phyloP scores from a whole-genome alignment of 2,329 filamentous ascomycete genomes.

The Neophaeococcomyces mojaviensis region DNA sequence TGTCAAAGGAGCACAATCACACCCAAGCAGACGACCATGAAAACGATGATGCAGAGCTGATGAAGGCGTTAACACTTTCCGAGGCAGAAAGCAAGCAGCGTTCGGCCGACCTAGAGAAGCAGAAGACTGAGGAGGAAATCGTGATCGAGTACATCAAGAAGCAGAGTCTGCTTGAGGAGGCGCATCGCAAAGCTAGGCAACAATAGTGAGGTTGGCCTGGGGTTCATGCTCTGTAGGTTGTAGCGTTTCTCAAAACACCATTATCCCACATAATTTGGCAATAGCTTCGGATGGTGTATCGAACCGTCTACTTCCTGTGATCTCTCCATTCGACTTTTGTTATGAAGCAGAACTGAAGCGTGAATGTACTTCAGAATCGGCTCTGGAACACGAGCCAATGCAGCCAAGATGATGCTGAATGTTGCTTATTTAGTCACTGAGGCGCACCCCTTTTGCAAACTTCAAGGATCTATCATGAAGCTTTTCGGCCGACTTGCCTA shows the following conservation, averaged over 20 bases:
- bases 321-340: too few relatives aligned
- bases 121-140: conserved; percentile 60
- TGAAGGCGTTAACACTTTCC: conserved; percentile 43
- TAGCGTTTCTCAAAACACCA: neutral
- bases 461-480: neutral
- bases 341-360: too few relatives aligned
- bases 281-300: too few relatives aligned
- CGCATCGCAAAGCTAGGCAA: conserved; percentile 30
- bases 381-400: too few relatives aligned
- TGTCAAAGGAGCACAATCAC: conserved; percentile 14
- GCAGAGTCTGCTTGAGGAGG: conserved; percentile 65
- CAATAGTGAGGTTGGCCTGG: neutral
- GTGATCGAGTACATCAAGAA: conserved; percentile 70
- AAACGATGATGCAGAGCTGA: conserved; percentile 40
- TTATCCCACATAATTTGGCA: conserved; percentile 4
- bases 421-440: too few relatives aligned
- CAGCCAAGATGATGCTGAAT: too few relatives aligned
- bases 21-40: conserved; percentile 20
- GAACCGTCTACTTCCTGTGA: too few relatives aligned
- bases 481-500: neutral
- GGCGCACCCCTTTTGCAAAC: neutral
- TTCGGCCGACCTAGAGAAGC: conserved; percentile 28
- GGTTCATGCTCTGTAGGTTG: neutral
- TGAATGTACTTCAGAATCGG: too few relatives aligned
- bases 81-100: conserved; percentile 39